Base-by-base conservation (phyloP, 2,329 filamentous ascomycete species). In the Ophiocordyceps australis region DNA sequence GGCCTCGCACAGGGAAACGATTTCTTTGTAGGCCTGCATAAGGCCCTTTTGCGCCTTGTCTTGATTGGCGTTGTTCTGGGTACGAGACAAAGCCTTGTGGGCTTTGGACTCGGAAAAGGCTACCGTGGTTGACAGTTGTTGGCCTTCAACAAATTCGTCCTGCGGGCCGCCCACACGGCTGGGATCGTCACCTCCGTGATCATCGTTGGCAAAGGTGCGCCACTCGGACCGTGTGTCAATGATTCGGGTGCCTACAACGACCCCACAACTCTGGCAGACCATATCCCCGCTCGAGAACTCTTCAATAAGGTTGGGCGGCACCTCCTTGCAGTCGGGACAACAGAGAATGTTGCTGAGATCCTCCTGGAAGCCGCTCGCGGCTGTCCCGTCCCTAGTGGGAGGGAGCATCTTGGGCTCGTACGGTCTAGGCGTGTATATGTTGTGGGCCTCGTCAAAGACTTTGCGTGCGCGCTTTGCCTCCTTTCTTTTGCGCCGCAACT, bases 131-230 rank as follows among this genome's bases (percentile, higher is more conserved):
- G 85, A 73, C 23, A 94, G 72, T 54, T 93, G 83, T 35, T 82
- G 77, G 29, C 83, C 85, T 42, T 92, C 83, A 30, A 93, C 65
- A 22, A 98, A 72, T 28, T 81, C 76, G 45, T 95, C 94, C 32
- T 77, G 75, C 5, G 78, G 80, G 40, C 95, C 89, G 58, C 89
- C 89, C 36, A 98, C 86, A 82, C 89, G 89, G 31, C 83, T 94
- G 5, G 91, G 89, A 38, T 98, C 89, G 40, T 95, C 91, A 43
- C 80, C 85, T 43, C 81, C 82, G 50, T 93, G 82, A 47, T 98
- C 91, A 45, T 98, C 89, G 47, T 95, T 95, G 46, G 85, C 83
- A 55, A 98, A 98, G 1, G 89, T 98, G 47, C 89, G 81, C 89
- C 89, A 98, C 57, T 98, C 89, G 24, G 83, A 93, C 34, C 91